Evolutionary conservation across 83 land plant species (phyloP).

Genomic region (Larix sibirica): DNA sequence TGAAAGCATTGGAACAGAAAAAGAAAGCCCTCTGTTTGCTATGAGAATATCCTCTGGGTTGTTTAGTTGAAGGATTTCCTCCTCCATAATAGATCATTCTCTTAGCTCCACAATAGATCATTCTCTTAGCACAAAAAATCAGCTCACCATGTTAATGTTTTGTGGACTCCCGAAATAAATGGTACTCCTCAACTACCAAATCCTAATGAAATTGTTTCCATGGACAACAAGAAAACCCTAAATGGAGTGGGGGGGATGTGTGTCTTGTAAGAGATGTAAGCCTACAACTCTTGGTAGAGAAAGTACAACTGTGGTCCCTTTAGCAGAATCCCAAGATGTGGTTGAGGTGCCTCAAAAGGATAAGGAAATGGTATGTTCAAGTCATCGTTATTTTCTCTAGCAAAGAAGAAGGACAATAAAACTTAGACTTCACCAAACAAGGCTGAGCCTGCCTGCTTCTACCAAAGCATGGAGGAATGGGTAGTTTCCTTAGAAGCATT

Average conservation of each 20-base stretch:
- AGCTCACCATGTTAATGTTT: conserved; percentile 11
- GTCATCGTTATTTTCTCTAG: conserved; percentile 47
- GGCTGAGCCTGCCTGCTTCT: no score
- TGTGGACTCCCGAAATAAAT: conserved; percentile 20
- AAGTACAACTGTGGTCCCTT: no score
- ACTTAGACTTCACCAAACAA: no score
- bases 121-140: conserved; percentile 16
- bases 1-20: conserved; percentile 28
- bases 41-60: conserved; percentile 28
- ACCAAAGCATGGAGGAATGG: conserved; percentile 36
- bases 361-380: conserved; percentile 13
- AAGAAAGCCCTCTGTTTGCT: conserved; percentile 21
- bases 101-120: conserved; percentile 32
- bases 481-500: conserved; percentile 43
- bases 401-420: no score
- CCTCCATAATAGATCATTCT: conserved; percentile 27
- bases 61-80: conserved; percentile 20
- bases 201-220: neutral
- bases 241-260: no score
- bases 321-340: no score
- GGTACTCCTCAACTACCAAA: conserved; percentile 20
- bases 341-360: conserved; percentile 27
- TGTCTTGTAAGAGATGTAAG: no score
- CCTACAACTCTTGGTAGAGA: no score
- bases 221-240: no score